Evolutionary conservation across 2,329 filamentous ascomycete genomes (phyloP).

Genomic region (Ophidiomyces ophidiicola): DNA sequence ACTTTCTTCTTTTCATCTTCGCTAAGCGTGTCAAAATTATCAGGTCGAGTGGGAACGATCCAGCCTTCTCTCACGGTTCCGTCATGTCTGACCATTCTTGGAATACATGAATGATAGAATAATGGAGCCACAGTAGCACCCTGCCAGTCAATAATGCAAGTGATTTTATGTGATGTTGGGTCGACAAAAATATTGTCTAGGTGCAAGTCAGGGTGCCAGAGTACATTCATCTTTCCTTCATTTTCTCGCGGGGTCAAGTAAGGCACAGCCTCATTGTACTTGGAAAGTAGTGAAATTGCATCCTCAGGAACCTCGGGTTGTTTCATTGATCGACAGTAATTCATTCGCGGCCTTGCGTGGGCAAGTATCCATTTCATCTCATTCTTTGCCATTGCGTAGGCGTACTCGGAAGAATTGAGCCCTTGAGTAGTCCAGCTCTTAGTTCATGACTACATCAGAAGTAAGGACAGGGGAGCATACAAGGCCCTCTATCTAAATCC

Average conservation of each 20-base stretch:
- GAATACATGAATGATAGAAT: conserved; percentile 23
- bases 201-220: conserved; percentile 23
- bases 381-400: conserved; percentile 19
- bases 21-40: conserved; percentile 20
- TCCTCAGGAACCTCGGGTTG: conserved; percentile 18
- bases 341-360: conserved; percentile 20
- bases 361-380: conserved; percentile 20
- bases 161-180: conserved; percentile 18
- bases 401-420: conserved; percentile 15
- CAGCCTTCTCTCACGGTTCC: conserved; percentile 23
- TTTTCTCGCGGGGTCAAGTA: conserved; percentile 14
- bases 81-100: conserved; percentile 22
- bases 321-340: conserved; percentile 18
- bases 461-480: too few relatives aligned
- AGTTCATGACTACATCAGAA: background rate
- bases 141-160: conserved; percentile 11
- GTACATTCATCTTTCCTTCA: conserved; percentile 13
- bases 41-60: conserved; percentile 22
- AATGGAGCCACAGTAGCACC: conserved; percentile 18
- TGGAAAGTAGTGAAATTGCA: conserved; percentile 17
- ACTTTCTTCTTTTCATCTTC: conserved; percentile 20
- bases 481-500: conserved; percentile 22
- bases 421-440: background rate
- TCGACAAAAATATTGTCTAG: conserved; percentile 24
- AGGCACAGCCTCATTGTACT: conserved; percentile 20